These are phyloP conservation scores for Crithidia acanthocephali DNA, from an alignment of 208 protist genomes.

Conservation along the genomic window DNA sequence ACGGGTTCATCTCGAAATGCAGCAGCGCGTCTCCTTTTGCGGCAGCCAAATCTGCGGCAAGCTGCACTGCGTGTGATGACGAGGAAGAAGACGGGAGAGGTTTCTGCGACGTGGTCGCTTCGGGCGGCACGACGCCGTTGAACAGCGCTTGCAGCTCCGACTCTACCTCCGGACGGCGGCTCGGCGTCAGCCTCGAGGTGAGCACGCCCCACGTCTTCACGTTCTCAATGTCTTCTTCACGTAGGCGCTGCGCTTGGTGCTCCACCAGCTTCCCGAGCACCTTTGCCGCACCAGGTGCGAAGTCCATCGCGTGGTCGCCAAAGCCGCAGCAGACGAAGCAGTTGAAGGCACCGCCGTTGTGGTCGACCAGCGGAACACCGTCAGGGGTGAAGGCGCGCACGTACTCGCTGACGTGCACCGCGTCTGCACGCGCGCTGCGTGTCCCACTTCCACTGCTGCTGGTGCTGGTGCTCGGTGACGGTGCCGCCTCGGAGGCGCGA, in stretches of 20 bases:
- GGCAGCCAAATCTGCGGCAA: neutral
- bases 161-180: constrained; percentile 38
- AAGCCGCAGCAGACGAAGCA: constrained; percentile 87
- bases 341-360: constrained; percentile 80
- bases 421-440: neutral
- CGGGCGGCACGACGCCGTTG: constrained; percentile 43
- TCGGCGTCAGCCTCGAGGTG: constrained; percentile 41
- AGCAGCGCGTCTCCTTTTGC: constrained; percentile 16
- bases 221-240: constrained; percentile 48
- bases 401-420: constrained; percentile 44
- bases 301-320: constrained; percentile 82
- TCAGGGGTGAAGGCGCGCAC: constrained; percentile 81
- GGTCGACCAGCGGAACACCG: constrained; percentile 75
- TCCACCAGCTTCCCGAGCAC: constrained; percentile 80
- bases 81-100: too few species aligned
- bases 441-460: neutral
- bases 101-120: neutral
- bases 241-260: constrained; percentile 55
- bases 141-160: constrained; percentile 67
- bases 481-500: neutral
- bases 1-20: constrained; percentile 59
- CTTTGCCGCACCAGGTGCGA: constrained; percentile 75
- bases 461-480: neutral
- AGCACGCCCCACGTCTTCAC: constrained; percentile 29
- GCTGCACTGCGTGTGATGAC: neutral